These are phyloP conservation scores for Hanseniaspora vineae DNA, from an alignment of 805 yeast species.

Conservation along the genomic window DNA sequence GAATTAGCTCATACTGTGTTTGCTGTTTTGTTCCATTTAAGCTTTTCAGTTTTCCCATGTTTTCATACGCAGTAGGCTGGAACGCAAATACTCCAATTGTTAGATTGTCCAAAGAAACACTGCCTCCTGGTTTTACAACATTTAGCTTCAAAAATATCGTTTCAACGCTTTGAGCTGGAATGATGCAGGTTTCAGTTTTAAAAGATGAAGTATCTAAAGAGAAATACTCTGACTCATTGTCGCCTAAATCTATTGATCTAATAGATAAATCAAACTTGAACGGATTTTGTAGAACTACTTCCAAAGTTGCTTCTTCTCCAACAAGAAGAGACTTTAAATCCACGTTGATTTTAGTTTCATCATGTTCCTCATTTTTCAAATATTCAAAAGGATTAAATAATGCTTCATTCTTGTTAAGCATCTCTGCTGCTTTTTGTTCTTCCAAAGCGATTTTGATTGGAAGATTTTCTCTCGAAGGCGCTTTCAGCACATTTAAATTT, in stretches of 20 bases:
- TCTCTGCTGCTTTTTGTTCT: not conserved
- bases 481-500: not conserved
- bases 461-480: not conserved
- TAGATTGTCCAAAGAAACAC: not conserved
- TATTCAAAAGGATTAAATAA: conserved; percentile 45
- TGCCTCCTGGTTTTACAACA: not conserved
- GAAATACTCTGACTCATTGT: conserved; percentile 19
- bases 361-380: conserved; percentile 9
- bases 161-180: not conserved
- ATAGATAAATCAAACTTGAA: conserved; percentile 61
- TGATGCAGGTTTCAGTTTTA: not conserved
- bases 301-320: conserved; percentile 50
- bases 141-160: not conserved
- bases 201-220: conserved; percentile 1
- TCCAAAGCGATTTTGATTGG: not conserved
- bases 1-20: not conserved
- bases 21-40: not conserved
- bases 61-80: not conserved
- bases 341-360: conserved; percentile 5
- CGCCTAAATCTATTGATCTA: conserved; percentile 30
- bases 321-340: conserved; percentile 28
- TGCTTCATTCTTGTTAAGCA: conserved; percentile 2
- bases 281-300: conserved; percentile 60
- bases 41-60: too few relatives aligned
- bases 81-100: not conserved